Conservation (phyloP, 805 yeast species). For the Clavispora santaluciae region DNA sequence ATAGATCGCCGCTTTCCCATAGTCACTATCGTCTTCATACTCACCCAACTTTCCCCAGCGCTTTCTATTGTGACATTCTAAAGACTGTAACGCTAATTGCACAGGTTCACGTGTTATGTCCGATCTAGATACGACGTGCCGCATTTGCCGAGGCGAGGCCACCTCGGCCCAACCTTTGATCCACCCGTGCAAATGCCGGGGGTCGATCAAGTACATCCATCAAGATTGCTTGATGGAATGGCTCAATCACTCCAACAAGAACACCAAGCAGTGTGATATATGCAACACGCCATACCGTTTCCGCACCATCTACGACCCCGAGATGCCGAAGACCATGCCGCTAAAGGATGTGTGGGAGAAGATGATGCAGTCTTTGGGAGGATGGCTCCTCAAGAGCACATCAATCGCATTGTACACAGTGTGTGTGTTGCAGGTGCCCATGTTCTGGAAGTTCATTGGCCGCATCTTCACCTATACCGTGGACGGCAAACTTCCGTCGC, state of each 20-base stretch:
- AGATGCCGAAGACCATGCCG: constrained; percentile 66
- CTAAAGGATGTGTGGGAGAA: constrained; percentile 41
- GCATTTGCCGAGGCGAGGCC: constrained; percentile 94
- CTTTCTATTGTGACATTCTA: too few relatives aligned
- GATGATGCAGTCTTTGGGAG: constrained; percentile 17
- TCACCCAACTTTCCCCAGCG: neutral
- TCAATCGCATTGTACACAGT: constrained; percentile 32
- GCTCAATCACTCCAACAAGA: constrained; percentile 65
- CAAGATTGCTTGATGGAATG: constrained; percentile 88
- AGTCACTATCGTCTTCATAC: neutral
- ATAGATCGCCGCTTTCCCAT: neutral
- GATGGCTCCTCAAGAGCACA: constrained; percentile 14
- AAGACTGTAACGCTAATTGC: too few relatives aligned
- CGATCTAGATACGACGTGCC: constrained; percentile 56
- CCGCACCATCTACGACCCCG: constrained; percentile 56
- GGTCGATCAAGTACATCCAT: constrained; percentile 89
- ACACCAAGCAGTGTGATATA: constrained; percentile 71
- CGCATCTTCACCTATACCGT: constrained; percentile 52
- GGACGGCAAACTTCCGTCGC: constrained; percentile 48
- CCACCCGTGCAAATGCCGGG: constrained; percentile 92
- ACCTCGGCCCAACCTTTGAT: constrained; percentile 71
- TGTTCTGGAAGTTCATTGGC: constrained; percentile 52
- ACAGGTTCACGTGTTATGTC: constrained; percentile 3
- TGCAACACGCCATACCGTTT: constrained; percentile 75
- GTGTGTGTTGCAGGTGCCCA: constrained; percentile 51